phyloP scores from a whole-genome alignment of 1,284 basidiomycete species.

The Ceratobasidium sp. region DNA sequence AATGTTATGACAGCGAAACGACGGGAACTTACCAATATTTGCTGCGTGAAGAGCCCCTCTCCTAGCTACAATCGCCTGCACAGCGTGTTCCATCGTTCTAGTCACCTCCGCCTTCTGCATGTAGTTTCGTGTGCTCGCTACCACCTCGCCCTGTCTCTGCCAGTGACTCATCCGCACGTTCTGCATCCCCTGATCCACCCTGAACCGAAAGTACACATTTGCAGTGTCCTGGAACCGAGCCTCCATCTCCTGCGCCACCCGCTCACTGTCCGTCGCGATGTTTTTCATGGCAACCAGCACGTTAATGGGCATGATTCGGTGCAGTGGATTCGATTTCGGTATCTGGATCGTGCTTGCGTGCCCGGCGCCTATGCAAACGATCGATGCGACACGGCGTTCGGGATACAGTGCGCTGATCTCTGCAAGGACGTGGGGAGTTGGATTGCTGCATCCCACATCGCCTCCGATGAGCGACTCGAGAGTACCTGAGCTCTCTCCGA shows the following conservation, averaged over 20 bases:
- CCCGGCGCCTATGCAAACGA: neutral
- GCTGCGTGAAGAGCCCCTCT: neutral
- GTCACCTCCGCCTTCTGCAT: no score
- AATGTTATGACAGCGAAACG: no score
- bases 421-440: neutral
- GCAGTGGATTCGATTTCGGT: neutral
- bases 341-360: neutral
- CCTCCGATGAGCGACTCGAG: neutral
- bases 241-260: no score
- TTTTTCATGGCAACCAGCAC: neutral
- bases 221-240: no score
- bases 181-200: conserved; percentile 12
- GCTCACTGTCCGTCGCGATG: no score
- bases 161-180: neutral
- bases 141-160: neutral
- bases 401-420: neutral
- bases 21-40: neutral
- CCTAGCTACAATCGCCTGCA: neutral
- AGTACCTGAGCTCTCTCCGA: neutral
- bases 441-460: neutral
- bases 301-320: neutral
- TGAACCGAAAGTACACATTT: conserved; percentile 2
- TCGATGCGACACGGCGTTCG: neutral
- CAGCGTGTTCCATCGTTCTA: neutral
- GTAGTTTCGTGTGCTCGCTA: neutral